Evolutionary conservation across 441 rosid genomes (phyloP).

Genomic region (Gossypium schwendimanii): DNA sequence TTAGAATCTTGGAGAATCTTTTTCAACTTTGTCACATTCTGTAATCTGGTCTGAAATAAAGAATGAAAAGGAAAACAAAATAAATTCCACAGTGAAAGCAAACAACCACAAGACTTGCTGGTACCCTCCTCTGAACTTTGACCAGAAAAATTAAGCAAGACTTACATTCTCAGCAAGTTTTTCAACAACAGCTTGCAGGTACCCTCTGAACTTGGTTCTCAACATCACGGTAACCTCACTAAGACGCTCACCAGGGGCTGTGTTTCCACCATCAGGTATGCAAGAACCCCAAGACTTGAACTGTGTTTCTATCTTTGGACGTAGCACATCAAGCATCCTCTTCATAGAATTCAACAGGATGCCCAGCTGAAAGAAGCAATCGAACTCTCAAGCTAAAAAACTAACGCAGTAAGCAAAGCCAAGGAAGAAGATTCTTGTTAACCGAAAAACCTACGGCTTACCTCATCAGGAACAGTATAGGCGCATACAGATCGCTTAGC

Average conservation of each 20-base stretch:
- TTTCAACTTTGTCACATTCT: slow-evolving; percentile 71
- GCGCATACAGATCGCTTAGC: slow-evolving; percentile 74
- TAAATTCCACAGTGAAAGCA: neutral
- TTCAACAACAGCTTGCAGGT: slow-evolving; percentile 86
- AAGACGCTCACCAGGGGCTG: slow-evolving; percentile 83
- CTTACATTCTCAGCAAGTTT: slow-evolving; percentile 93
- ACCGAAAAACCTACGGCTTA: slow-evolving; percentile 19
- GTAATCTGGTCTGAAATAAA: slow-evolving; percentile 58
- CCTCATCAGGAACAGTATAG: slow-evolving; percentile 86
- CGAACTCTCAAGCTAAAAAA: slow-evolving; percentile 17
- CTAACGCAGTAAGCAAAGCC: slow-evolving; percentile 13
- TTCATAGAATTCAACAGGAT: slow-evolving; percentile 61
- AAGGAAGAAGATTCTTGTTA: slow-evolving; percentile 1
- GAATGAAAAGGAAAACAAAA: neutral
- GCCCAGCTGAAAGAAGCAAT: slow-evolving; percentile 40
- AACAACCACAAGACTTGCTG: neutral
- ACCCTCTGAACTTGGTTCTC: slow-evolving; percentile 82
- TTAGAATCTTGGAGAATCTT: slow-evolving; percentile 91
- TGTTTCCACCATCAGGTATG: slow-evolving; percentile 73
- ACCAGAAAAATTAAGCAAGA: slow-evolving; percentile 14
- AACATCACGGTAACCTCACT: slow-evolving; percentile 94
- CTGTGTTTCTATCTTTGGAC: slow-evolving; percentile 54
- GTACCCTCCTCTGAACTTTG: neutral
- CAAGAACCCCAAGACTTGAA: slow-evolving; percentile 73
- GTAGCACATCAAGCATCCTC: slow-evolving; percentile 63